Conservation (phyloP, 768 basidiomycete species). For the Mrakia hoshinonis region DNA sequence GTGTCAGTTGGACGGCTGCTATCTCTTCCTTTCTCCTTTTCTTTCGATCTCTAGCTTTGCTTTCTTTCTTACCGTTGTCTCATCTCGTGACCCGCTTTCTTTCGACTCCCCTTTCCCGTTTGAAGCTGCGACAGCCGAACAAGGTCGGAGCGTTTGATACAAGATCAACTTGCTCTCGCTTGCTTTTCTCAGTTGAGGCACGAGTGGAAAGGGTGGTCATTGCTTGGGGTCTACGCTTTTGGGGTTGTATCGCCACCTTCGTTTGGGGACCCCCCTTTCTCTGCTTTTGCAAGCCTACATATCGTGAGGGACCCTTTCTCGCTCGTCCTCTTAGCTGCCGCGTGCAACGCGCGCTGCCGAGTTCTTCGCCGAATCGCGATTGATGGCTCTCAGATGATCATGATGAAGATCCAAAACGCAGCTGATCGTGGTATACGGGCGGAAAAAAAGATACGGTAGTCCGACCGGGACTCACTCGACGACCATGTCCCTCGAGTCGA, state of each 20-base stretch:
- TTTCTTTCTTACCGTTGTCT: background rate
- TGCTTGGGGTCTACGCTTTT: no score
- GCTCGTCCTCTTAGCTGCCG: no score
- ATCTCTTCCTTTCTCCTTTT: background rate
- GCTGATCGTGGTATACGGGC: background rate
- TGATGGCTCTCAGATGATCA: no score
- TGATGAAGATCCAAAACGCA: background rate
- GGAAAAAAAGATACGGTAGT: background rate
- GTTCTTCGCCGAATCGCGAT: no score
- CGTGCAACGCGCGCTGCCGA: no score
- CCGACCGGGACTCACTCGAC: conserved; percentile 40
- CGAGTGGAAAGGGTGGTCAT: no score
- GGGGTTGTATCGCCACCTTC: no score
- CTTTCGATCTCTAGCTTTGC: background rate
- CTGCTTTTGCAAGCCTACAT: no score
- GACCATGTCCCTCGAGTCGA: conserved; percentile 75
- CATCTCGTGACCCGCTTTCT: background rate
- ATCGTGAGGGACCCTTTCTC: no score
- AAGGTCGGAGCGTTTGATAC: background rate
- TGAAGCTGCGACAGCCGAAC: no score
- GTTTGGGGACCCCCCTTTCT: no score
- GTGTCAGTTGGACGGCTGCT: background rate
- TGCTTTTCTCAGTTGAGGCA: background rate
- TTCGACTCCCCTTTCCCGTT: background rate
- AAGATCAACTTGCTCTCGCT: background rate